Conservation (phyloP, 306 rosid species). For the Crataegus laevigata region DNA sequence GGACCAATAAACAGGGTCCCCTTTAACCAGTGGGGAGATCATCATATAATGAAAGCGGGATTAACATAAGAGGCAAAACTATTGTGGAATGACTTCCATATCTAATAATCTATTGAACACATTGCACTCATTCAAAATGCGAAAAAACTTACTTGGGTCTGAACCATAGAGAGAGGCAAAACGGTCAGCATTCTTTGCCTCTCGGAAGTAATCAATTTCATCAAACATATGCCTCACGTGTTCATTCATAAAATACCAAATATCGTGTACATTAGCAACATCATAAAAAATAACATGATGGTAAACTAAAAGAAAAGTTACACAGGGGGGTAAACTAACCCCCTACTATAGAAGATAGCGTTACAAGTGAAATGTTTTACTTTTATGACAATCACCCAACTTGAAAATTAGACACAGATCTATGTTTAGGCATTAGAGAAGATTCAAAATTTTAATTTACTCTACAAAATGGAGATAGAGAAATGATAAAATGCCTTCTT, state of each 20-base stretch:
- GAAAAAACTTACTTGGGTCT: slow-evolving; percentile 48
- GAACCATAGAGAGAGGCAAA: slow-evolving; percentile 69
- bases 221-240: slow-evolving; percentile 99
- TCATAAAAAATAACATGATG: background rate
- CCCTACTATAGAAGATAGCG: background rate
- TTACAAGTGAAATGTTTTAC: background rate
- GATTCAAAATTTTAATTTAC: background rate
- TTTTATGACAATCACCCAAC: background rate
- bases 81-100: background rate
- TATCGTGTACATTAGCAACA: slow-evolving; percentile 10
- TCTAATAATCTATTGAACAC: background rate
- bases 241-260: slow-evolving; percentile 15
- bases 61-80: background rate
- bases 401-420: background rate
- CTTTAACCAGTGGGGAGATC: background rate
- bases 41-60: background rate
- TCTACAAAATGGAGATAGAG: background rate
- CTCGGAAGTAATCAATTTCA: slow-evolving; percentile 84
- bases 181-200: slow-evolving; percentile 91
- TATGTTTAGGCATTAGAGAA: background rate
- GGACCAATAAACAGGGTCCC: background rate
- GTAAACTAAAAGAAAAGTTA: background rate
- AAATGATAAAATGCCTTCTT: background rate
- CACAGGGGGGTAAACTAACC: background rate
- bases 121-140: background rate